phyloP scores from a whole-genome alignment of 306 rosid genomes.

The Coriaria nepalensis region DNA sequence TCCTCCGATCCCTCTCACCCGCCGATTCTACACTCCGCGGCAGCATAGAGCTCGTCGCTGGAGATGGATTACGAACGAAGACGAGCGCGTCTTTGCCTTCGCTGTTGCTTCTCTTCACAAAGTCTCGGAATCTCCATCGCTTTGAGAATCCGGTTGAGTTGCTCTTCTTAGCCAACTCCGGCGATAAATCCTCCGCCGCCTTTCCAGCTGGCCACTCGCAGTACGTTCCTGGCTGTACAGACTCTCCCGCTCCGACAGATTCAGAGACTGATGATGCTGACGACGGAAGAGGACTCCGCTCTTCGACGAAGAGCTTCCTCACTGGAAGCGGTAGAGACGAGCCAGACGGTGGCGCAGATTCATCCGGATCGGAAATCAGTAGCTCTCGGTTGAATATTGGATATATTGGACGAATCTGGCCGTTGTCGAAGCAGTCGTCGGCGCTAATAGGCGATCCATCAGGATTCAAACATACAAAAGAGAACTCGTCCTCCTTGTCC shows the following conservation, averaged over 20 bases:
- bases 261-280: slow-evolving; percentile 18
- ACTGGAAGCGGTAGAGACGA: slow-evolving; percentile 26
- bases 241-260: slow-evolving; percentile 12
- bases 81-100: slow-evolving; percentile 77
- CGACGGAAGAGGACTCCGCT: slow-evolving; percentile 8
- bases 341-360: neutral
- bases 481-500: slow-evolving; percentile 46
- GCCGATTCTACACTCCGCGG: slow-evolving; percentile 2
- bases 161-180: slow-evolving; percentile 43
- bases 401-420: slow-evolving; percentile 54
- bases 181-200: slow-evolving; percentile 21
- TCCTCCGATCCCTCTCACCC: neutral
- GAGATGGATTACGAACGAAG: slow-evolving; percentile 28
- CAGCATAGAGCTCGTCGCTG: slow-evolving; percentile 3
- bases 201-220: slow-evolving; percentile 45
- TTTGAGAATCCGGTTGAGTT: slow-evolving; percentile 73
- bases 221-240: slow-evolving; percentile 29
- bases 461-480: slow-evolving; percentile 37
- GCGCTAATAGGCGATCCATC: slow-evolving; percentile 51
- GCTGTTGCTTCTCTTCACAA: slow-evolving; percentile 54
- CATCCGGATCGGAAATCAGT: slow-evolving; percentile 23
- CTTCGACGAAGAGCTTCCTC: slow-evolving; percentile 39
- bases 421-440: slow-evolving; percentile 56
- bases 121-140: slow-evolving; percentile 57
- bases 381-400: slow-evolving; percentile 56